Percentiles rank a stretch among this genome's conserved stretches.
Conservation (phyloP, 805 yeast species). For the Kazachstania taianensis region DNA sequence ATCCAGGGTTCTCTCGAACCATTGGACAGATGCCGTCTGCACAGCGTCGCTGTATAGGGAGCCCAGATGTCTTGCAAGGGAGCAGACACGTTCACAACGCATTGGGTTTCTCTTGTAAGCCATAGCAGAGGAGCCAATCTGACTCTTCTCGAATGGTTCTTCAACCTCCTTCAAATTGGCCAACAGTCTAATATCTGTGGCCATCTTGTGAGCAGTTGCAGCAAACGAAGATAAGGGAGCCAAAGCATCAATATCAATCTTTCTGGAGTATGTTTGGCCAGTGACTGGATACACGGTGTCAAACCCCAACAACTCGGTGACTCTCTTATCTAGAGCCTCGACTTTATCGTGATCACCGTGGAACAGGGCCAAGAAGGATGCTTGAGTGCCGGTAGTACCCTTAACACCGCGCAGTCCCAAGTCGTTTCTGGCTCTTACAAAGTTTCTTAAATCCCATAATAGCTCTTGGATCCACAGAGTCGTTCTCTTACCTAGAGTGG, state of each 20-base stretch:
- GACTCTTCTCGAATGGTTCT: slow-evolving; percentile 98
- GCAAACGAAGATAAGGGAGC: slow-evolving; percentile 92
- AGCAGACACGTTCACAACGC: slow-evolving; percentile 98
- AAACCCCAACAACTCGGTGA: slow-evolving; percentile 86
- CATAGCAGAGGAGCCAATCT: slow-evolving; percentile 97
- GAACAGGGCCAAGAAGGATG: slow-evolving; percentile 86
- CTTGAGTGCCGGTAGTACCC: slow-evolving; percentile 99
- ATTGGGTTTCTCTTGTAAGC: slow-evolving; percentile 99
- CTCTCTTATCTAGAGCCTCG: slow-evolving; percentile 83
- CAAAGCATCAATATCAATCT: slow-evolving; percentile 89
- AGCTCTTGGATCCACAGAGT: slow-evolving; percentile 96
- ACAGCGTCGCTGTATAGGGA: slow-evolving; percentile 86
- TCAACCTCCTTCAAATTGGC: slow-evolving; percentile 96
- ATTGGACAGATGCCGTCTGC: slow-evolving; percentile 95
- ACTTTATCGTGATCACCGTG: slow-evolving; percentile 97
- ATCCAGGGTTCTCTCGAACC: slow-evolving; percentile 98
- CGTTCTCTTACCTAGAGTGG: slow-evolving; percentile 97
- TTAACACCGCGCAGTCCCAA: slow-evolving; percentile 95
- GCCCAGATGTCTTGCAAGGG: slow-evolving; percentile 93
- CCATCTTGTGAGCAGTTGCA: slow-evolving; percentile 94
- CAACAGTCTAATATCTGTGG: slow-evolving; percentile 89
- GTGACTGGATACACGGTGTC: slow-evolving; percentile 95
- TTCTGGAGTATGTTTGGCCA: slow-evolving; percentile 98
- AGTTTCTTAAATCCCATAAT: slow-evolving; percentile 94
- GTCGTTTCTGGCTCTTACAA: slow-evolving; percentile 92